Evolutionary conservation across 1,284 basidiomycete species (phyloP).

Genomic region (Peniophora sp.): DNA sequence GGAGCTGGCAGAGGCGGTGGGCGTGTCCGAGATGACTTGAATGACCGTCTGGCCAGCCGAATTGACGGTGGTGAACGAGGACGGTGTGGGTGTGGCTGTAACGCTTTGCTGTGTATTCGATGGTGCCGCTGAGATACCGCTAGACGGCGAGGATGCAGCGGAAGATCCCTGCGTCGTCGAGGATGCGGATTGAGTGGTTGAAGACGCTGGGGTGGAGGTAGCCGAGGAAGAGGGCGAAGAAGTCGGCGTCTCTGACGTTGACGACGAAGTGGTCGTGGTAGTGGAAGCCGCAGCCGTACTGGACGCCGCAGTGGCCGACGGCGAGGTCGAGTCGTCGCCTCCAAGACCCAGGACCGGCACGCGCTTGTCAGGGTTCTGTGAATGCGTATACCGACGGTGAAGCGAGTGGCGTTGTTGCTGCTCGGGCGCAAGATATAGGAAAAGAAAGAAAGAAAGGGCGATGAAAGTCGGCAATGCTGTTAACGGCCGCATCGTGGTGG

Average conservation of each 20-base stretch:
- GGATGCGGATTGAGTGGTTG: background rate
- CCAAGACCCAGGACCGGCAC: background rate
- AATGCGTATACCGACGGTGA: background rate
- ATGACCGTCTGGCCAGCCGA: slow-evolving; percentile 16
- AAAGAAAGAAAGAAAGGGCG: background rate
- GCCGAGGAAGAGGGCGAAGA: background rate
- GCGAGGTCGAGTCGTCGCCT: background rate
- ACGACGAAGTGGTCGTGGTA: background rate
- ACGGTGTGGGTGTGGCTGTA: slow-evolving; percentile 3
- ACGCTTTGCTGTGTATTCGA: slow-evolving; percentile 7
- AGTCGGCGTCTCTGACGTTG: background rate
- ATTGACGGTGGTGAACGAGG: slow-evolving; percentile 13
- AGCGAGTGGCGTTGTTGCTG: background rate
- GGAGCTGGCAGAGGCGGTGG: slow-evolving; percentile 8
- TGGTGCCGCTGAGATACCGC: slow-evolving; percentile 8
- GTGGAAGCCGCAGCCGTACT: background rate
- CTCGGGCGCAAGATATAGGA: background rate
- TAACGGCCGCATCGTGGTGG: background rate
- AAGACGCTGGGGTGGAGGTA: background rate
- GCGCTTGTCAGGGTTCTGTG: too few relatives aligned
- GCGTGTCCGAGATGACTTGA: slow-evolving; percentile 12
- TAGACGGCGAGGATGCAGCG: background rate
- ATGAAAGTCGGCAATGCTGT: background rate
- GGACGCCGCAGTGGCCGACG: background rate
- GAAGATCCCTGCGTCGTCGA: background rate